phyloP scores from a whole-genome alignment of 2,329 filamentous ascomycete genomes.

The Arachnopeziza araneosa region DNA sequence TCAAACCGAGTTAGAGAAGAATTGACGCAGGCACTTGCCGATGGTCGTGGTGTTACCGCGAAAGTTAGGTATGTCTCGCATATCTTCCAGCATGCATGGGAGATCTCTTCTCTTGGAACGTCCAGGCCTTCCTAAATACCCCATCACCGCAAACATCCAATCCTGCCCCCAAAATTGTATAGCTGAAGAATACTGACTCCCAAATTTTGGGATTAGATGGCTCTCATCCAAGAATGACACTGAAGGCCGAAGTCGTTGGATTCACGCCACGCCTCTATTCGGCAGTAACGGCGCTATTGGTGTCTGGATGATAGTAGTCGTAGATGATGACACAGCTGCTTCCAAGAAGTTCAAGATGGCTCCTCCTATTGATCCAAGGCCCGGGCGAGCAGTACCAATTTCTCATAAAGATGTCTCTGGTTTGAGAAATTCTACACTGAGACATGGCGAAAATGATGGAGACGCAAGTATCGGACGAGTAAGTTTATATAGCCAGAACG shows the following conservation, averaged over 20 bases:
- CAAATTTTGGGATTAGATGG: conserved; percentile 45
- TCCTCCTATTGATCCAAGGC: conserved; percentile 28
- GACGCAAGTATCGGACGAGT: conserved; percentile 8
- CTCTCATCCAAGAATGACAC: conserved; percentile 43
- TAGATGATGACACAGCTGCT: conserved; percentile 51
- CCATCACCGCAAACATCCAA: too few relatives aligned
- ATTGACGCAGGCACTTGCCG: conserved; percentile 53
- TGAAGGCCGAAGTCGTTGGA: conserved; percentile 62
- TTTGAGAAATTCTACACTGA: conserved; percentile 23
- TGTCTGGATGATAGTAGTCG: conserved; percentile 73
- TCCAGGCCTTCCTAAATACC: too few relatives aligned
- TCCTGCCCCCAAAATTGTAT: too few relatives aligned
- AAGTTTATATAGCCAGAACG: conserved; percentile 13
- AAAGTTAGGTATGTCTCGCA: conserved; percentile 63
- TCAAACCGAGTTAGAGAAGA: conserved; percentile 42
- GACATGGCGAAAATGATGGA: conserved; percentile 11
- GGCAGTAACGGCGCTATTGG: conserved; percentile 63
- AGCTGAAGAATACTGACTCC: too few relatives aligned
- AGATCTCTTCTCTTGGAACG: too few relatives aligned
- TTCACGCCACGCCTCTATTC: conserved; percentile 69
- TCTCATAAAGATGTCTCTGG: conserved; percentile 14
- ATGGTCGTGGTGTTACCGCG: conserved; percentile 66
- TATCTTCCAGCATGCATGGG: too few relatives aligned
- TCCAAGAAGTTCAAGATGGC: conserved; percentile 21
- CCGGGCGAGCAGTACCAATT: conserved; percentile 15